Conservation (phyloP, 140 eudicot species). For the Anethum foeniculum region DNA sequence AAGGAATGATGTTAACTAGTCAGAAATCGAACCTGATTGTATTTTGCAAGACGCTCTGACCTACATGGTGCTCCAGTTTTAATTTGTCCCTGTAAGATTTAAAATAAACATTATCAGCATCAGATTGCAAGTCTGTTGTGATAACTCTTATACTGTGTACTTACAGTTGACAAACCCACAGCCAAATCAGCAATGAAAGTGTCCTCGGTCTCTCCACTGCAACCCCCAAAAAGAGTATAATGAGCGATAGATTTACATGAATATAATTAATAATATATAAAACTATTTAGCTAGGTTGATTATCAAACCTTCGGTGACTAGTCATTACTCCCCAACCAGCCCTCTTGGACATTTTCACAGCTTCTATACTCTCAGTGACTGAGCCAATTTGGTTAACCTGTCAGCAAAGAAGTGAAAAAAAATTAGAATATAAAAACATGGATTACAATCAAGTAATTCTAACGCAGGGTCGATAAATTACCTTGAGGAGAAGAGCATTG, state of each 20-base stretch:
- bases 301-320: constrained; percentile 54
- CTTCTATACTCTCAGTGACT: constrained; percentile 96
- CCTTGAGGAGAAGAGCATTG: constrained; percentile 97
- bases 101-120: background rate
- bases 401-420: background rate
- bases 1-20: background rate
- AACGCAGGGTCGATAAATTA: constrained; percentile 6
- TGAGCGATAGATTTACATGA: background rate
- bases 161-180: constrained; percentile 91
- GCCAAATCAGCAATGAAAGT: constrained; percentile 97
- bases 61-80: constrained; percentile 99
- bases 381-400: constrained; percentile 97
- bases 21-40: constrained; percentile 56
- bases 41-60: constrained; percentile 95
- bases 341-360: constrained; percentile 86
- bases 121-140: background rate
- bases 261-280: background rate
- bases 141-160: background rate
- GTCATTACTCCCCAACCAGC: constrained; percentile 99
- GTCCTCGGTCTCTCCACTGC: constrained; percentile 95
- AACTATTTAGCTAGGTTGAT: background rate
- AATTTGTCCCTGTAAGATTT: constrained; percentile 66
- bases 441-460: background rate
- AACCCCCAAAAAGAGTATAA: constrained; percentile 11
- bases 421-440: background rate